A percentile compares a stretch with the other conserved stretches of the same genome.
Evolutionary conservation across 371 early-diverging fungal genomes (phyloP).

Genomic region (Parasitella parasitica): DNA sequence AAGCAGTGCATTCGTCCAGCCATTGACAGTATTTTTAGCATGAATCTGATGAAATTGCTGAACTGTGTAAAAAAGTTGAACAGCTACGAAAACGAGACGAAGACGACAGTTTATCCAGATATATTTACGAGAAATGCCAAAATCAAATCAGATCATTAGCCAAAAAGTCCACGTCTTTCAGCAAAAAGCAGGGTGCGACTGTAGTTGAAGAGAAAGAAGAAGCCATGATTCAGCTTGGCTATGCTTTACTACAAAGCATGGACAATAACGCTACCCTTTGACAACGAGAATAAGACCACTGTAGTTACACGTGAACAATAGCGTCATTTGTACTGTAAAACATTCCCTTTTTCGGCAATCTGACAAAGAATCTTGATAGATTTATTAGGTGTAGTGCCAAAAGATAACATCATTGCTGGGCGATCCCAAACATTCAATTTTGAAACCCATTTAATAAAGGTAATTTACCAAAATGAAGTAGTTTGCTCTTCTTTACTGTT

Average conservation of each 20-base stretch:
- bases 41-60: conserved; percentile 8
- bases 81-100: conserved; percentile 20
- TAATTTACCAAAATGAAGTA: neutral
- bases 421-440: conserved; percentile 3
- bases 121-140: conserved; percentile 31
- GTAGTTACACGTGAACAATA: neutral
- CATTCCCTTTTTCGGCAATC: no score
- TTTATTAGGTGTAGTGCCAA: conserved; percentile 5
- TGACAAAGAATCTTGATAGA: no score
- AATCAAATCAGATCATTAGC: conserved; percentile 28
- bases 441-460: neutral
- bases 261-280: no score
- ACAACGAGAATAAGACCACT: no score
- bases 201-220: conserved; percentile 25
- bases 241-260: conserved; percentile 26
- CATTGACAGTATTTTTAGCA: no score
- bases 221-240: conserved; percentile 33
- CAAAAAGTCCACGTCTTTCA: conserved; percentile 14
- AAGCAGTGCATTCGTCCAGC: neutral
- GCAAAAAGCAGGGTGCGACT: conserved; percentile 24
- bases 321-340: neutral
- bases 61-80: conserved; percentile 30
- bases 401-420: neutral
- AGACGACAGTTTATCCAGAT: conserved; percentile 8
- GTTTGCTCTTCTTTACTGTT: neutral